A percentile compares a stretch with the other conserved stretches of the same genome.
These are phyloP conservation scores for Cutaneotrichosporon mucoides DNA, from an alignment of 1,284 basidiomycete species.

Conservation along the genomic window DNA sequence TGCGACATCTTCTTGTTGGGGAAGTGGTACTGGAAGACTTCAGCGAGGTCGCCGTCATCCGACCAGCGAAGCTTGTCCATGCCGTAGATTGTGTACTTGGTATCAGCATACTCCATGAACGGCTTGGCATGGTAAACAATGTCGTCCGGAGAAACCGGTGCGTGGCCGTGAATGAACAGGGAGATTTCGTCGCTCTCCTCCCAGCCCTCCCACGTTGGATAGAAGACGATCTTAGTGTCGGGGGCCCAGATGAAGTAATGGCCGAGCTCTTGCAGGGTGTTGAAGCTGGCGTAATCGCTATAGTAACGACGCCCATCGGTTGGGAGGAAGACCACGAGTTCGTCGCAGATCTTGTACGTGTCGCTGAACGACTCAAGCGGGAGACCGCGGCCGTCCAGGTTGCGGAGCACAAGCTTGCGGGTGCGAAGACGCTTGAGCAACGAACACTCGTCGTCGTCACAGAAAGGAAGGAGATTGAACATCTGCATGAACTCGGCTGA, in stretches of 20 bases:
- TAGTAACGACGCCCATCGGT: not conserved
- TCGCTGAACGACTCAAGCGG: not conserved
- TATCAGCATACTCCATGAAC: not conserved
- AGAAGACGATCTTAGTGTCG: not conserved
- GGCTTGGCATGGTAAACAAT: not conserved
- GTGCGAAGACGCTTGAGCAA: not conserved
- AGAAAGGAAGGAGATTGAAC: not conserved
- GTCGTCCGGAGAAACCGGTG: not conserved
- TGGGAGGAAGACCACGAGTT: conserved; percentile 1
- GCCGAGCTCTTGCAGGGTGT: not conserved
- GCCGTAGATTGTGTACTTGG: not conserved
- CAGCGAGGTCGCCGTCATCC: not conserved
- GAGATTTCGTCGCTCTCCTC: not conserved
- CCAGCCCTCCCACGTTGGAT: conserved; percentile 2
- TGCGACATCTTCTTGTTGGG: not conserved
- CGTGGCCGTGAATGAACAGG: not conserved
- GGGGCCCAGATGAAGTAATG: not conserved
- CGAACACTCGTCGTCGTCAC: not conserved
- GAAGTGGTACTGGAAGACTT: not conserved
- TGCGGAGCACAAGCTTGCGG: conserved; percentile 8
- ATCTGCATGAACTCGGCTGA: not conserved
- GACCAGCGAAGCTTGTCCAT: not conserved
- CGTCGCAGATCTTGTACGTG: not conserved
- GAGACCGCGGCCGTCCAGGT: not conserved
- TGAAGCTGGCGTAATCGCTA: not conserved